Percentiles rank a stretch among this genome's conserved stretches.
phyloP scores from a whole-genome alignment of 345 rosid genomes.

The Eucalyptus tenuipes region DNA sequence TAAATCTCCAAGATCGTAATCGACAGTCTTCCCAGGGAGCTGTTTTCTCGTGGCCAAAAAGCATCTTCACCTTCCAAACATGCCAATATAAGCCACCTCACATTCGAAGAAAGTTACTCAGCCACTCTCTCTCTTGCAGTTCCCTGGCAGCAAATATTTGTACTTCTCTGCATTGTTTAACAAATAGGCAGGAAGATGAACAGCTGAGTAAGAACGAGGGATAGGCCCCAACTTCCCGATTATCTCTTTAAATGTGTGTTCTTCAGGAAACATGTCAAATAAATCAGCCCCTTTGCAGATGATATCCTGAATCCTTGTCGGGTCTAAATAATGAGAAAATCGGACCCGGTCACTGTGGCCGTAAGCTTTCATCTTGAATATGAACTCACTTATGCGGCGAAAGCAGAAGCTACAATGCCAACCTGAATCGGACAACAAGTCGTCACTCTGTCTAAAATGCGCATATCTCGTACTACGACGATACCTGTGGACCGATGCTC shows the following conservation, averaged over 20 bases:
- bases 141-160: constrained; percentile 16
- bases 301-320: constrained; percentile 10
- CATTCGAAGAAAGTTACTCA: too few species aligned
- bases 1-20: neutral
- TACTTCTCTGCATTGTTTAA: constrained; percentile 11
- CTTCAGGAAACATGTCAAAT: constrained; percentile 26
- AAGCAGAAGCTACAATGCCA: constrained; percentile 35
- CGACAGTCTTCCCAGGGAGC: neutral
- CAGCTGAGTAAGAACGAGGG: constrained; percentile 16
- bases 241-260: constrained; percentile 19
- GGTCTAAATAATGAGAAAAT: constrained; percentile 7
- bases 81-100: neutral
- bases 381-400: constrained; percentile 11
- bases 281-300: constrained; percentile 19
- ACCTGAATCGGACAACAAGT: constrained; percentile 13
- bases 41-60: neutral
- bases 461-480: constrained; percentile 10
- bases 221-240: constrained; percentile 19
- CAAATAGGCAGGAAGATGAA: constrained; percentile 13
- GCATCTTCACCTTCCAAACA: neutral
- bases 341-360: constrained; percentile 20
- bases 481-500: constrained; percentile 20
- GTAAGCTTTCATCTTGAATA: constrained; percentile 29
- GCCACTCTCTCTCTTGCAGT: constrained; percentile 11
- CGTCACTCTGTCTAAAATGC: constrained; percentile 11